A percentile compares a stretch with the other conserved stretches of the same genome.
Evolutionary conservation across 768 basidiomycete species (phyloP).

Genomic region (Termitomyces bulborhizus): DNA sequence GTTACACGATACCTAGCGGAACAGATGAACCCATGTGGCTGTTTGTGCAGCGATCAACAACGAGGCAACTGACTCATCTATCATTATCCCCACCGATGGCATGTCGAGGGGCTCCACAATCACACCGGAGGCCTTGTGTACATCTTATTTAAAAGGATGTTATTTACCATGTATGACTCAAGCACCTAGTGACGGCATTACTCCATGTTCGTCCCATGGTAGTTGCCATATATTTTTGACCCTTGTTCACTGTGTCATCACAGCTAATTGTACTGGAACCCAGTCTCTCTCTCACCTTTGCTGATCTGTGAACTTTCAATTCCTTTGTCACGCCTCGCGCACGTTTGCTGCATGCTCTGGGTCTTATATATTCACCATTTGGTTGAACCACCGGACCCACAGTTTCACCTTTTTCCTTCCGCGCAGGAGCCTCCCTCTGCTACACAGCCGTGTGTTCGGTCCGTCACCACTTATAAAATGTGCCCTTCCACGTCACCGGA

Average conservation of each 20-base stretch:
- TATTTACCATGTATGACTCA: background rate
- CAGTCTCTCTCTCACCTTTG: background rate
- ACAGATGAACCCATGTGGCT: background rate
- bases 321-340: conserved; percentile 5
- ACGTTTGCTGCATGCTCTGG: conserved; percentile 12
- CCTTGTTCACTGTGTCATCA: background rate
- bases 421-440: conserved; percentile 5
- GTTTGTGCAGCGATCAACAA: background rate
- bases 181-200: conserved; percentile 2
- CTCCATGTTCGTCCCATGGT: background rate
- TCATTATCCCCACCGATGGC: conserved; percentile 5
- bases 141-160: background rate
- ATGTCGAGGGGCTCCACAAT: conserved; percentile 7
- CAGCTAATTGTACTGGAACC: background rate
- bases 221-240: background rate
- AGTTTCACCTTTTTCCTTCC: background rate
- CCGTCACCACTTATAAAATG: conserved; percentile 8
- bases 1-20: background rate
- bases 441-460: conserved; percentile 8
- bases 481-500: conserved; percentile 5
- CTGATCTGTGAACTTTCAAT: conserved; percentile 5
- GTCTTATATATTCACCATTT: conserved; percentile 9
- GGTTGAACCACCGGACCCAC: background rate
- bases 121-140: background rate
- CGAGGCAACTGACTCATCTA: conserved; percentile 7